Evolutionary conservation across 176 grass and related monocot species (phyloP).

Genomic region (Avena atlantica): DNA sequence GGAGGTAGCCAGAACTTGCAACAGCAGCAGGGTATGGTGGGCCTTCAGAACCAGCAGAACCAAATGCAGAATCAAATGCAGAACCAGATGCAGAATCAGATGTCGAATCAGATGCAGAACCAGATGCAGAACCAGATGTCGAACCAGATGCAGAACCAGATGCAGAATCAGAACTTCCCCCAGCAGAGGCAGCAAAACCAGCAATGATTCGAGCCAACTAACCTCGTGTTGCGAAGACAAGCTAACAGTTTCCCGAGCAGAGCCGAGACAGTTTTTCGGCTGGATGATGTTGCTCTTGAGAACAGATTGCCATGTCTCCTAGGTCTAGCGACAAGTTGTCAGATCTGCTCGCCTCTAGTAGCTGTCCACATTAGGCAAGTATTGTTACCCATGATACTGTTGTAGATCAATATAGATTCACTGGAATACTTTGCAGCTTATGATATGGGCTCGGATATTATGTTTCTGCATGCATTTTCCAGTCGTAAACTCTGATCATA

Average conservation of each 20-base stretch:
- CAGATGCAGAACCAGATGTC: constrained; percentile 26
- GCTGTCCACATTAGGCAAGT: background rate
- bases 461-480: background rate
- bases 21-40: constrained; percentile 72
- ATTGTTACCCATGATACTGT: background rate
- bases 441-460: background rate
- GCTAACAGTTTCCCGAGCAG: background rate
- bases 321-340: background rate
- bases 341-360: background rate
- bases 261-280: background rate
- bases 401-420: background rate
- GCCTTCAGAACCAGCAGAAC: constrained; percentile 62
- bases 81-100: constrained; percentile 60
- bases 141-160: constrained; percentile 56
- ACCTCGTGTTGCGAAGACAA: background rate
- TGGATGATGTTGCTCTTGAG: background rate
- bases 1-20: constrained; percentile 75
- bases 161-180: constrained; percentile 77
- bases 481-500: background rate
- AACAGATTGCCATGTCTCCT: background rate
- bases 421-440: background rate
- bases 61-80: constrained; percentile 48
- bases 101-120: constrained; percentile 7
- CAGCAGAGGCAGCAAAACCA: constrained; percentile 94
- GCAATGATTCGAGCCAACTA: constrained; percentile 43